phyloP scores from a whole-genome alignment of 2,329 filamentous ascomycete species.

The Monosporascus sp. region DNA sequence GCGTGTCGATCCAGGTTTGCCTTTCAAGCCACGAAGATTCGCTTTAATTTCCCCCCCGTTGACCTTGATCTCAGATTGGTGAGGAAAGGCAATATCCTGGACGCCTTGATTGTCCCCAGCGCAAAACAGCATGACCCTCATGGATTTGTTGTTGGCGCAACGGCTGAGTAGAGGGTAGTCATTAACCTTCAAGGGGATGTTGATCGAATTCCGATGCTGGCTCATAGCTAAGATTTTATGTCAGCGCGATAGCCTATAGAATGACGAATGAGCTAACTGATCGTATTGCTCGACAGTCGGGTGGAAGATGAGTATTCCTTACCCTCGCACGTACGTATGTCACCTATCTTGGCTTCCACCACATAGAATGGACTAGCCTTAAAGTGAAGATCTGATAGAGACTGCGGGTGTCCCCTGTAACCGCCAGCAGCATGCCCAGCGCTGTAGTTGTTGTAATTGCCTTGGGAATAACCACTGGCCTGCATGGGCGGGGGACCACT shows the following conservation, averaged over 20 bases:
- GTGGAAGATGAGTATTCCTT: conserved; percentile 23
- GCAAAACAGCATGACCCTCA: conserved; percentile 80
- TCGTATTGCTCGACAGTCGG: neutral
- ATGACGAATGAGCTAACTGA: neutral
- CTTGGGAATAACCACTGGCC: neutral
- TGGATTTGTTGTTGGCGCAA: conserved; percentile 54
- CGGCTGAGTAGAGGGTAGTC: conserved; percentile 48
- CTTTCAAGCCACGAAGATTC: conserved; percentile 93
- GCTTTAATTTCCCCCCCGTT: conserved; percentile 84
- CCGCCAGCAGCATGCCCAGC: neutral
- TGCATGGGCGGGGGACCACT: neutral
- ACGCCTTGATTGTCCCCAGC: conserved; percentile 56
- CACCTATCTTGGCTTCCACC: conserved; percentile 59
- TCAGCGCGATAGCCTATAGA: conserved; percentile 1
- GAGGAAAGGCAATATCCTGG: conserved; percentile 83
- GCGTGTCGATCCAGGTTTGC: conserved; percentile 89
- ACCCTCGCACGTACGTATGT: conserved; percentile 68
- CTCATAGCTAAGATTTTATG: conserved; percentile 44
- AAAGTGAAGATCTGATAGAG: conserved; percentile 29
- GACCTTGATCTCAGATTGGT: conserved; percentile 87
- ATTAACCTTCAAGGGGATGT: conserved; percentile 41
- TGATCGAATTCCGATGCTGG: conserved; percentile 46
- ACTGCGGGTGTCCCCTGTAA: conserved; percentile 8
- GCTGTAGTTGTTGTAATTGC: conserved; percentile 7
- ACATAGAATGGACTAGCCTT: conserved; percentile 84